Evolutionary conservation across 331 rosid genomes (phyloP).

Genomic region (Saraca asoca): DNA sequence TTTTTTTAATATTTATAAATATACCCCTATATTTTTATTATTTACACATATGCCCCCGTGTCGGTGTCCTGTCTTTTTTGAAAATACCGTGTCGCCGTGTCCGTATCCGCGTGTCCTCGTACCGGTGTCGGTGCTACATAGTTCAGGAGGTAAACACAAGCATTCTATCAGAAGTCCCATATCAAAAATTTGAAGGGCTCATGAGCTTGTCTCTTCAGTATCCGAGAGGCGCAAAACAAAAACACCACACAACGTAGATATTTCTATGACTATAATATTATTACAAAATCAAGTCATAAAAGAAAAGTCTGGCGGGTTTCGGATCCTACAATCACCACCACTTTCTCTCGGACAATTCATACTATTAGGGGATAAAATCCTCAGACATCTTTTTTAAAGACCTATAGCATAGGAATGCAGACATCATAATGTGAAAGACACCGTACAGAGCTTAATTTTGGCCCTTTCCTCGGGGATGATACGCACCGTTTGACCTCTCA

Average conservation of each 20-base stretch:
- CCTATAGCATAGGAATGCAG: neutral
- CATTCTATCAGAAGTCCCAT: too few relatives aligned
- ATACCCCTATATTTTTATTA: too few relatives aligned
- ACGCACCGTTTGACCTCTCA: slow-evolving; percentile 29
- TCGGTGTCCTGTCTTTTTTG: too few relatives aligned
- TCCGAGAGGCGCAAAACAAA: too few relatives aligned
- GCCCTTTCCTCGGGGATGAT: slow-evolving; percentile 37
- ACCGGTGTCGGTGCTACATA: too few relatives aligned
- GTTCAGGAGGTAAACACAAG: too few relatives aligned
- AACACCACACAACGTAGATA: too few relatives aligned
- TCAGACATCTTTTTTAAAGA: neutral
- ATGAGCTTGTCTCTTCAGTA: neutral
- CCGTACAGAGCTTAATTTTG: slow-evolving; percentile 23
- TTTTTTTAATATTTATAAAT: too few relatives aligned
- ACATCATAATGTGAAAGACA: neutral
- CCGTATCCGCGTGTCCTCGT: too few relatives aligned
- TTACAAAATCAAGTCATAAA: neutral
- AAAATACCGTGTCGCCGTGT: too few relatives aligned
- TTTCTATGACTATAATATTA: neutral
- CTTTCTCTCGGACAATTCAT: neutral
- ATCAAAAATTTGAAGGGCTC: too few relatives aligned
- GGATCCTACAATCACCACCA: slow-evolving; percentile 22
- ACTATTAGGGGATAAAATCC: slow-evolving; percentile 4
- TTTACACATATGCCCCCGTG: too few relatives aligned
- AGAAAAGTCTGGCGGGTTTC: slow-evolving; percentile 1